Percentiles rank a stretch among this genome's conserved stretches.
These are phyloP conservation scores for Allodekkera sacchari DNA, from an alignment of 805 yeast genomes.

Conservation along the genomic window DNA sequence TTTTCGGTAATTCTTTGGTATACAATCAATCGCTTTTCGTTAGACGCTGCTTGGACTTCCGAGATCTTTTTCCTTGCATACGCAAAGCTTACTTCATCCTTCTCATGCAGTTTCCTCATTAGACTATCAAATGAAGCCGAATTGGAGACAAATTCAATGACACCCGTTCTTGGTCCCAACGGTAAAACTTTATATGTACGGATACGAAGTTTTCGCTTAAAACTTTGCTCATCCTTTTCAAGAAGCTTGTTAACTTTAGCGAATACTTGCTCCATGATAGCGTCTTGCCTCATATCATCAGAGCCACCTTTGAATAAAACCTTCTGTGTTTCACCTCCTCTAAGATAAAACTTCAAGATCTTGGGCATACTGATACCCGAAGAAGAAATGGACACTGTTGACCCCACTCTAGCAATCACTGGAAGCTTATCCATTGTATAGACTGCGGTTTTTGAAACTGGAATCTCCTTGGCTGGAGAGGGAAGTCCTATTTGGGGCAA, in stretches of 20 bases:
- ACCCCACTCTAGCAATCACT: conserved; percentile 35
- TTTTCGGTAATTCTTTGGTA: conserved; percentile 40
- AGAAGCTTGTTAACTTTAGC: conserved; percentile 71
- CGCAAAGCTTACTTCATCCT: conserved; percentile 39
- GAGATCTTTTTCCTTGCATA: conserved; percentile 62
- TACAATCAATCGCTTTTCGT: conserved; percentile 32
- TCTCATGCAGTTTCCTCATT: conserved; percentile 53
- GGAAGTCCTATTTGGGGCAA: conserved; percentile 47
- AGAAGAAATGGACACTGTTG: conserved; percentile 50
- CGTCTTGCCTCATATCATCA: conserved; percentile 92
- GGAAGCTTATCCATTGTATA: conserved; percentile 25
- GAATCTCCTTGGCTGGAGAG: conserved; percentile 51
- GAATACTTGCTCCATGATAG: conserved; percentile 96
- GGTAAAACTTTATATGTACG: conserved; percentile 89
- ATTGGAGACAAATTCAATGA: conserved; percentile 80
- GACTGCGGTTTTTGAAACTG: conserved; percentile 33
- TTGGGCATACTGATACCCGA: conserved; percentile 89
- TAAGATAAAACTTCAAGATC: conserved; percentile 45
- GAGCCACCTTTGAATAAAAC: conserved; percentile 75
- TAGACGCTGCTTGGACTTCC: conserved; percentile 39
- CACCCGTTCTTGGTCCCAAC: conserved; percentile 77
- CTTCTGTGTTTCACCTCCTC: conserved; percentile 51
- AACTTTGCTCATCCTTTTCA: conserved; percentile 43
- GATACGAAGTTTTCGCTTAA: conserved; percentile 50
- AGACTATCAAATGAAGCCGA: conserved; percentile 67